Base-by-base conservation (phyloP, 192 early-diverging fungal genomes). In the Backusella morwellensis region DNA sequence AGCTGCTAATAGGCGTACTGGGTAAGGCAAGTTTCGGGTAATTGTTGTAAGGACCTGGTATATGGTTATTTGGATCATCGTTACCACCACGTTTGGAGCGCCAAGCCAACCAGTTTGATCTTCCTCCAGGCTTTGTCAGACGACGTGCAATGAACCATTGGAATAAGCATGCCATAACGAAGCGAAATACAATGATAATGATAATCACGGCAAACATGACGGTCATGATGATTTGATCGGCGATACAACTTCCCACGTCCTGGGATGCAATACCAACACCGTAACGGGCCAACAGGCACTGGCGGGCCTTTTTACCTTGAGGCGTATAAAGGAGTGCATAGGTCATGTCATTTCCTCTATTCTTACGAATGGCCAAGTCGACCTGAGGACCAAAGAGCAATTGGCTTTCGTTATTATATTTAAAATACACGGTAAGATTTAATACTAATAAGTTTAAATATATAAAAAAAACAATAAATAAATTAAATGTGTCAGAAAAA, bases 151-250 rank as follows among this genome's bases (percentile, higher is more conserved):
- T 78, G 59, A 88, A 75, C 81, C 87, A 91, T 71, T 86, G 85
- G 86, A 91, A 91, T 1, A 86, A 71, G 2, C 88, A 79, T n/a
- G 90, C 88, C 90, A 91, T 91, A 54, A 86, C 74, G 80, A 87
- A 91, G 9, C 89, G 90, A 40, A 85, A 84, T 21, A 84, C 75
- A 70, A 91, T 88, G 32, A 91, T 81, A 5, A 79, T 78, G 19
- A 88, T 84, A 75, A 91, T 89, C 3, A 90, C 81, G 2, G 80
- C 75, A 40, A 91, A 81, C 59, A 88, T 88, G 19, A 85, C 41
- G 40, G 82, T 83, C 83, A 87, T 88, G 76, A 89, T 85, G 40
- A 89, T 77, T 41, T 86, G 84, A 35, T 85, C 83, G 6, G 86
- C 84, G 72, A 91, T 87, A 85, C 90, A 91, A 1, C 90, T 87